These are phyloP conservation scores for Yamadazyma membranifaciens DNA, from an alignment of 1,139 yeast genomes.

Conservation along the genomic window DNA sequence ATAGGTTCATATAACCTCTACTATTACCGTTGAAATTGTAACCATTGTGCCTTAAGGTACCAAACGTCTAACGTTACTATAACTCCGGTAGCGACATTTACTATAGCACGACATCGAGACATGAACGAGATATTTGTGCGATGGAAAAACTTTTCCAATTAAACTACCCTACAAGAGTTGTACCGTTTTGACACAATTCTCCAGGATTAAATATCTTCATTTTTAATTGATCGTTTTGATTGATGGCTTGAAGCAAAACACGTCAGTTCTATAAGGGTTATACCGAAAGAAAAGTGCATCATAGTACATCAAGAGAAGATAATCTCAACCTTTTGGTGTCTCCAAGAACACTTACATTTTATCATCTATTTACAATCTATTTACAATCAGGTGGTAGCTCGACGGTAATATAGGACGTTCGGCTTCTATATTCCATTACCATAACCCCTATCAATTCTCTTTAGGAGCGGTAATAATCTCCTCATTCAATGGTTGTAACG, in stretches of 20 bases:
- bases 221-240: slow-evolving; percentile 45
- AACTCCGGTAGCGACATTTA: too few relatives aligned
- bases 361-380: slow-evolving; percentile 6
- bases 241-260: slow-evolving; percentile 37
- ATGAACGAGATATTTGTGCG: not conserved
- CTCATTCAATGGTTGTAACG: slow-evolving; percentile 59
- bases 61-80: too few relatives aligned
- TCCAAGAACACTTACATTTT: slow-evolving; percentile 51
- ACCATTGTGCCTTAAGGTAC: too few relatives aligned
- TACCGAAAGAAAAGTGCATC: slow-evolving; percentile 34
- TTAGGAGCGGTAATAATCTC: slow-evolving; percentile 7
- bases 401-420: too few relatives aligned
- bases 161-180: too few relatives aligned
- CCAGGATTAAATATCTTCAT: slow-evolving; percentile 35
- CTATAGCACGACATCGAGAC: not conserved
- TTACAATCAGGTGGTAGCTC: too few relatives aligned
- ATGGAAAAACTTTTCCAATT: too few relatives aligned
- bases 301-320: slow-evolving; percentile 47
- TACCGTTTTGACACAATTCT: slow-evolving; percentile 12
- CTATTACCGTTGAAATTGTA: too few relatives aligned
- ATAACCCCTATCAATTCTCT: not conserved
- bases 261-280: slow-evolving; percentile 4
- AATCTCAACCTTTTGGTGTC: slow-evolving; percentile 42
- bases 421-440: too few relatives aligned
- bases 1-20: too few relatives aligned